These are phyloP conservation scores for Gastrolobium villosum DNA, from an alignment of 306 rosid species.

Conservation along the genomic window DNA sequence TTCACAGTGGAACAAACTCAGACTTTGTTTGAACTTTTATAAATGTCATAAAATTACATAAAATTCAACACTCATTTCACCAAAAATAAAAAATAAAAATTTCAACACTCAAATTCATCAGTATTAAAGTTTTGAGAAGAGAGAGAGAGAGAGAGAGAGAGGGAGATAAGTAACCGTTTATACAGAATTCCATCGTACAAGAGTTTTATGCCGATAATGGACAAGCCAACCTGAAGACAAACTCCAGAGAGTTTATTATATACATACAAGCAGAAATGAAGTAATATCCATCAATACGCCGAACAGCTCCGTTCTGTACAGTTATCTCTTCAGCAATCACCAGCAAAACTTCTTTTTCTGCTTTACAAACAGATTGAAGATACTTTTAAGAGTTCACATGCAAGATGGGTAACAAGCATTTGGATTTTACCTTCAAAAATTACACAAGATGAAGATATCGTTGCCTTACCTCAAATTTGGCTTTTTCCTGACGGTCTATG, in stretches of 20 bases:
- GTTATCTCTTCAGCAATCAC: conserved; percentile 65
- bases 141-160: neutral
- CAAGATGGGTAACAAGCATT: conserved; percentile 19
- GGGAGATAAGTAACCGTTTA: conserved; percentile 4
- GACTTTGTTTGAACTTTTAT: neutral
- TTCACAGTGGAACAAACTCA: neutral
- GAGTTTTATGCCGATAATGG: conserved; percentile 26
- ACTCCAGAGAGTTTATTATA: conserved; percentile 15
- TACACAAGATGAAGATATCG: conserved; percentile 28
- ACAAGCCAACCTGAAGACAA: conserved; percentile 39
- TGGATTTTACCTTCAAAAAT: conserved; percentile 4
- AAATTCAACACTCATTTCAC: conserved; percentile 32
- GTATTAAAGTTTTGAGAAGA: neutral
- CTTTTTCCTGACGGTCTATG: conserved; percentile 73
- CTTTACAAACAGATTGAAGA: conserved; percentile 39
- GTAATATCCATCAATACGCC: conserved; percentile 12
- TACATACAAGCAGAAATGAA: conserved; percentile 41
- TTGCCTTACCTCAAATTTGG: conserved; percentile 61
- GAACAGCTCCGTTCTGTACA: conserved; percentile 50
- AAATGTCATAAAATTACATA: conserved; percentile 29
- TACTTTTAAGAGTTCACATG: conserved; percentile 26
- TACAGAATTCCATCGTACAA: conserved; percentile 34
- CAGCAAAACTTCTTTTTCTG: conserved; percentile 76
- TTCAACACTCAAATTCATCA: conserved; percentile 38
- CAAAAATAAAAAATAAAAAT: no score